Evolutionary conservation across 805 yeast genomes (phyloP), one percentile per base, ranked within the genome.

Genomic region (Saturnispora sekii): DNA sequence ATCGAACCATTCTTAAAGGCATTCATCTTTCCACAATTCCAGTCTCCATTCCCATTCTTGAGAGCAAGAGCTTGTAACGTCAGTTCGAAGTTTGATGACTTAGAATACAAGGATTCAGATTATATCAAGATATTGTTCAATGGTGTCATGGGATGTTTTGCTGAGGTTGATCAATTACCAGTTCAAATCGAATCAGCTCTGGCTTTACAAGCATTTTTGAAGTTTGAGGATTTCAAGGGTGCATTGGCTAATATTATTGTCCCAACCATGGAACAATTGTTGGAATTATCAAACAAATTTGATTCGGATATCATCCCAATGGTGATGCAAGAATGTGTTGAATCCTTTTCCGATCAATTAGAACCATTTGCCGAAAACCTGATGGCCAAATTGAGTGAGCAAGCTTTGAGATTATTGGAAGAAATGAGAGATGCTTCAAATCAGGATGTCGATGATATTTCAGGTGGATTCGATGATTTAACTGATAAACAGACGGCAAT

Each of bases 301-400:
- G 98, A 90, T 56, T 79, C 83, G 47, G 98, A 93, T 58, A 76
- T 88, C 2, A 73, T 93, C 28, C 78, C 95, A 17, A 84, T 82
- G 18, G 96, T 90, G 6, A 87, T 90, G 82, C 97, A 90, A 68
- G 96, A 89, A 55, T 82, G 93, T 59, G 97, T 90, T 29, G 96
- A 89, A 58, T 77, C 76, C 47, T 93, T 83, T 63, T 74, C 95
- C 5, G 84, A 81, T 51, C 94, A 90, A 62, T 70, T 90, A 53
- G 93, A 89, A 51, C 97, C 98, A 21, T 90, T 87, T 61, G 95
- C 96, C 21, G 74, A 78, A 28, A 80, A 79, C 45, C 64, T 84
- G 52, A 65, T 64, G 68, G 54, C 63, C 52, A 74, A 79, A 58
- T 64, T 83, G 53, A 79, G 82, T 16, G 82, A 81, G 49, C 97